Percentiles rank a stretch among this genome's conserved stretches.
These are phyloP conservation scores for Yarrowia sp. DNA, from an alignment of 805 yeast species.

Conservation along the genomic window DNA sequence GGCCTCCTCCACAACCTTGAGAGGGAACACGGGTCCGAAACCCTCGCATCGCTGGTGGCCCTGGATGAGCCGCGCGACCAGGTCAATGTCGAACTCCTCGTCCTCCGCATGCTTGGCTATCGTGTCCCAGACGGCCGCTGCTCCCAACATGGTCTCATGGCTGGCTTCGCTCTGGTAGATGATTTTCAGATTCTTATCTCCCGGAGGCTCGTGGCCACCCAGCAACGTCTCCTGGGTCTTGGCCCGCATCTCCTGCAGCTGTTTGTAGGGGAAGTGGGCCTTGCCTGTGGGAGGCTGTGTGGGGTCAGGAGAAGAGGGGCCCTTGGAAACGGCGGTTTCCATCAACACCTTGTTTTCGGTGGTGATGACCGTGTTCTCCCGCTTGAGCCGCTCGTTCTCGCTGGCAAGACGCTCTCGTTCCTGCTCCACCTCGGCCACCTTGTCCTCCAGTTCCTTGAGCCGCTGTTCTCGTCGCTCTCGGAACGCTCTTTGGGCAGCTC, in stretches of 20 bases:
- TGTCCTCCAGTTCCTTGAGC: slow-evolving; percentile 62
- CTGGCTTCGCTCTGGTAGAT: slow-evolving; percentile 34
- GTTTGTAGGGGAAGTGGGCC: slow-evolving; percentile 27
- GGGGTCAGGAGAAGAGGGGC: slow-evolving; percentile 3
- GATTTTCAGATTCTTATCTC: slow-evolving; percentile 29
- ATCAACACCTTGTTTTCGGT: slow-evolving; percentile 62
- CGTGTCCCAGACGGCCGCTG: slow-evolving; percentile 84
- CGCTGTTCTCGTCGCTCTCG: slow-evolving; percentile 76
- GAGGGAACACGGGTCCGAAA: slow-evolving; percentile 48
- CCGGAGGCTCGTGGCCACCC: slow-evolving; percentile 30
- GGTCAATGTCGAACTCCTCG: slow-evolving; percentile 40
- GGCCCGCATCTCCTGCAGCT: slow-evolving; percentile 12
- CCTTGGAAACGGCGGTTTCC: slow-evolving; percentile 35
- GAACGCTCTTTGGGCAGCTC: slow-evolving; percentile 87
- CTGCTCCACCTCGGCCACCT: slow-evolving; percentile 56
- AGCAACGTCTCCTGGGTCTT: slow-evolving; percentile 8
- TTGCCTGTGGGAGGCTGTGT: slow-evolving; percentile 1
- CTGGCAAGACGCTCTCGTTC: slow-evolving; percentile 49
- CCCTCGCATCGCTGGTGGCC: slow-evolving; percentile 80
- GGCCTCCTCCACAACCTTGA: slow-evolving; percentile 32
- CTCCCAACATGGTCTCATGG: slow-evolving; percentile 56
- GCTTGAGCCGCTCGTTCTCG: slow-evolving; percentile 52
- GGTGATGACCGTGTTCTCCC: slow-evolving; percentile 54
- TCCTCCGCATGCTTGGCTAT: slow-evolving; percentile 47
- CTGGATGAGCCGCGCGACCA: slow-evolving; percentile 41